These are phyloP conservation scores for Microsporum audouinii DNA, from an alignment of 2,329 filamentous ascomycete genomes.

Conservation along the genomic window DNA sequence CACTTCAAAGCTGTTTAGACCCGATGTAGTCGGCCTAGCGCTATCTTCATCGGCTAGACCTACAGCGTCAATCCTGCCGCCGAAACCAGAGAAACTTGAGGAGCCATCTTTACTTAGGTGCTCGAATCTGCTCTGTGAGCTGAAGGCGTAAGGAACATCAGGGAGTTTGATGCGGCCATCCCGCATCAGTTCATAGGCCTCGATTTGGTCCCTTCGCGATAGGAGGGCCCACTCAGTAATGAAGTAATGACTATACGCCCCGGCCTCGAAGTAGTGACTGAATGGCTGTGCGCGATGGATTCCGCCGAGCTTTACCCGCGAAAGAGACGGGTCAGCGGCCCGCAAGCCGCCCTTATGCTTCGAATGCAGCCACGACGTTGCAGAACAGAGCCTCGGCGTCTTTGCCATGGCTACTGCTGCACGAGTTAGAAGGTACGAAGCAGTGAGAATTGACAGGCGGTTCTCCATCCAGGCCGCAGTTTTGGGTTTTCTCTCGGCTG, in stretches of 20 bases:
- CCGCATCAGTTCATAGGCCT: conserved; percentile 14
- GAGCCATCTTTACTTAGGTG: too few relatives aligned
- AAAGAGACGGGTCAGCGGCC: conserved; percentile 11
- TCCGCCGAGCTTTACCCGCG: conserved; percentile 32
- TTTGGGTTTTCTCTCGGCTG: conserved; percentile 10
- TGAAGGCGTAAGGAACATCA: not conserved
- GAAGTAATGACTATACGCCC: conserved; percentile 16
- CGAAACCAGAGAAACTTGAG: too few relatives aligned
- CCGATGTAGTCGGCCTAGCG: too few relatives aligned
- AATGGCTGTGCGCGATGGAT: conserved; percentile 34
- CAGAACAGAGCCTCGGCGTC: conserved; percentile 19
- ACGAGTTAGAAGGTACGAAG: conserved; percentile 22
- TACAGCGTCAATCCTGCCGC: too few relatives aligned
- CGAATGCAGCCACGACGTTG: conserved; percentile 28
- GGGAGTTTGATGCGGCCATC: not conserved
- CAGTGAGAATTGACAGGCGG: conserved; percentile 26
- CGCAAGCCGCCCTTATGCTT: not conserved
- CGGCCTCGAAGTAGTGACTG: conserved; percentile 30
- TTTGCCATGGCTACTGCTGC: conserved; percentile 30
- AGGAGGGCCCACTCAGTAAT: conserved; percentile 15
- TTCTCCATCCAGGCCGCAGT: conserved; percentile 25
- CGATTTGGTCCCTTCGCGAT: conserved; percentile 9
- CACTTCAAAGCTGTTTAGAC: too few relatives aligned
- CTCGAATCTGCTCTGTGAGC: too few relatives aligned
- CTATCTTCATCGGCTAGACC: too few relatives aligned